A percentile compares a stretch with the other conserved stretches of the same genome.
Conservation (phyloP, 805 yeast species). For the Cyberlindnera japonica region DNA sequence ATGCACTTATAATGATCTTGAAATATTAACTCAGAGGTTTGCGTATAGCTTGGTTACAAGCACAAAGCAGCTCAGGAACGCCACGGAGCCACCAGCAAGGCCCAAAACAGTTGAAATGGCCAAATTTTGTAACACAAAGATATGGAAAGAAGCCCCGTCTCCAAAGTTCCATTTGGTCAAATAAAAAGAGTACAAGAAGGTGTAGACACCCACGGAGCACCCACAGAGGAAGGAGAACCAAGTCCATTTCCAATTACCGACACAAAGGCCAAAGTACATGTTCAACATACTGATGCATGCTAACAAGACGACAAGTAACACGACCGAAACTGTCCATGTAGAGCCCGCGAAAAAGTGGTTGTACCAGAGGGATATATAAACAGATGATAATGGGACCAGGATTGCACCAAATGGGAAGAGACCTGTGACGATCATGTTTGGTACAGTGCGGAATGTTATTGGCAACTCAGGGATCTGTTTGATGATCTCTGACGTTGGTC, state of each 20-base stretch:
- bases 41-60: conserved; percentile 21
- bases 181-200: conserved; percentile 26
- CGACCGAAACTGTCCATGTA: conserved; percentile 17
- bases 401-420: conserved; percentile 30
- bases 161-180: conserved; percentile 28
- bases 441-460: conserved; percentile 24
- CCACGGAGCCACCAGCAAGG: conserved; percentile 24
- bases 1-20: background rate
- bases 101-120: conserved; percentile 24
- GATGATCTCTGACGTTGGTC: conserved; percentile 19
- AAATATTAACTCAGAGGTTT: conserved; percentile 6
- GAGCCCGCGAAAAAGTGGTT: conserved; percentile 24
- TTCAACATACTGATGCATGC: conserved; percentile 21
- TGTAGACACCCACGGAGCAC: conserved; percentile 24
- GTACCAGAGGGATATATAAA: conserved; percentile 28
- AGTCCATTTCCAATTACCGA: conserved; percentile 32
- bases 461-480: conserved; percentile 25
- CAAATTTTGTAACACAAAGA: conserved; percentile 26
- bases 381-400: conserved; percentile 26
- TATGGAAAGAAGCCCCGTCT: conserved; percentile 22
- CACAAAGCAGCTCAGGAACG: conserved; percentile 18
- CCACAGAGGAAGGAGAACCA: conserved; percentile 29
- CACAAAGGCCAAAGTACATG: conserved; percentile 22
- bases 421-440: conserved; percentile 28
- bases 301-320: conserved; percentile 19